Conservation (phyloP, 495 filamentous ascomycete genomes). For the Staphylotrichum longicolle region DNA sequence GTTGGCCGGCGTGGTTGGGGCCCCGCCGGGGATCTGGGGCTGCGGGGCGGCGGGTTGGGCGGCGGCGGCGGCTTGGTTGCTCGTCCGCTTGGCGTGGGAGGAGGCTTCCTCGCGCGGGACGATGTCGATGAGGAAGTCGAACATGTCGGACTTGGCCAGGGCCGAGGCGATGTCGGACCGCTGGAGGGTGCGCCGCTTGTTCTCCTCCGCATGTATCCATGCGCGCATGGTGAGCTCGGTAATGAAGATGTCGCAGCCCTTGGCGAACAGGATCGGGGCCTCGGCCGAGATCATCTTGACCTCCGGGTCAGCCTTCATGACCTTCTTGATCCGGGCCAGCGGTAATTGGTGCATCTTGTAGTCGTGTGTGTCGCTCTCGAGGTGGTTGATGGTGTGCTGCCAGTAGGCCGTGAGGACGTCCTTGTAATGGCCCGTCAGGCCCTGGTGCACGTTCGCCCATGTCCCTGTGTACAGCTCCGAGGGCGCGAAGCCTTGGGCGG, state of each 20-base stretch:
- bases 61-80: slow-evolving; percentile 43
- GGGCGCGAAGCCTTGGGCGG: slow-evolving; percentile 75
- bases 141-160: slow-evolving; percentile 97
- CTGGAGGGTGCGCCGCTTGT: slow-evolving; percentile 93
- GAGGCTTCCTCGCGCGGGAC: slow-evolving; percentile 92
- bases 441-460: slow-evolving; percentile 98
- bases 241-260: slow-evolving; percentile 99
- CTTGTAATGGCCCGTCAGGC: slow-evolving; percentile 85
- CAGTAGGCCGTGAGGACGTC: slow-evolving; percentile 98
- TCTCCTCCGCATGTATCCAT: slow-evolving; percentile 99
- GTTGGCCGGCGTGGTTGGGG: slow-evolving; percentile 55
- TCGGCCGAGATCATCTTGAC: slow-evolving; percentile 99
- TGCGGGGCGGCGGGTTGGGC: slow-evolving; percentile 50
- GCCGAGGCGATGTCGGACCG: slow-evolving; percentile 94
- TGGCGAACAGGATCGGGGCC: slow-evolving; percentile 95
- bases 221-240: slow-evolving; percentile 98
- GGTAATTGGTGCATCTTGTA: slow-evolving; percentile 97
- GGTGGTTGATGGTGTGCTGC: slow-evolving; percentile 94
- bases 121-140: slow-evolving; percentile 99
- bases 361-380: slow-evolving; percentile 93
- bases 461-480: slow-evolving; percentile 87
- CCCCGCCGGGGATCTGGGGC: slow-evolving; percentile 60
- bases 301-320: slow-evolving; percentile 99
- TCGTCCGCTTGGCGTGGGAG: slow-evolving; percentile 69
- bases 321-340: slow-evolving; percentile 96